Base-by-base conservation (phyloP, 1,284 basidiomycete genomes). In the Pisolithus thermaeus region DNA sequence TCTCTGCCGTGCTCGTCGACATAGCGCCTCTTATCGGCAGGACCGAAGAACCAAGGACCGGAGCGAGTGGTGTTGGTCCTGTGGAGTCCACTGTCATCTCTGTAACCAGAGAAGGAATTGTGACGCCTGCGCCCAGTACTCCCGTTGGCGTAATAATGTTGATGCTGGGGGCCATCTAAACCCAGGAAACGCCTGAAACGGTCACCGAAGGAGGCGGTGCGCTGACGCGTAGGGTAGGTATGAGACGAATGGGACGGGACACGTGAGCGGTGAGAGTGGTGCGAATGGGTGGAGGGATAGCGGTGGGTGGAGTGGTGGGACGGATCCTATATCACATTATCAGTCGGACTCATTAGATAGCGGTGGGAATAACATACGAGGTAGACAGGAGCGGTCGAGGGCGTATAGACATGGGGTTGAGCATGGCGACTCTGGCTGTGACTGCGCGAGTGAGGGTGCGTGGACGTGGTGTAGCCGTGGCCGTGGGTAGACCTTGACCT, bases 181-280 rank as follows among this genome's bases (percentile, higher is more conserved):
- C 66, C 64, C 41, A 65, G 54, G 35, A 68, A 59, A 2, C 56
- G 12, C 40, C 62, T 63, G 22, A 68, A 23, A 32, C 66, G 64
- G 27, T 67, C 63, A 4, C 59, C 25, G 7, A 66, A n/a, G 23
- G 64, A 67, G 12, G 46, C 27, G 1, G 60, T 22, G 12, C 62
- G 62, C 25, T 58, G 54, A 27, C 52, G 63, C 2, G 30, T 38
- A 2, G 46, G 20, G 27, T 52, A 35, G 8, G 58, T 47, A n/a
- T 35, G 39, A 18, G 52, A 39, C 4, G 46, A n/a, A n/a, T 32
- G 30, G 1, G 44, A 49, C 1, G 28, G 25, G 18, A 20, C 44
- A 22, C 51, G 52, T 1, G 61, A 53, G 23, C 42, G 47, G 18
- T 52, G 53, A 2, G 41, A 9, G 14, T 49, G 16, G 18, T 55